A percentile compares a stretch with the other conserved stretches of the same genome.
Evolutionary conservation across 352 stramenopile genomes (phyloP).

Genomic region (Phytophthora melonis): DNA sequence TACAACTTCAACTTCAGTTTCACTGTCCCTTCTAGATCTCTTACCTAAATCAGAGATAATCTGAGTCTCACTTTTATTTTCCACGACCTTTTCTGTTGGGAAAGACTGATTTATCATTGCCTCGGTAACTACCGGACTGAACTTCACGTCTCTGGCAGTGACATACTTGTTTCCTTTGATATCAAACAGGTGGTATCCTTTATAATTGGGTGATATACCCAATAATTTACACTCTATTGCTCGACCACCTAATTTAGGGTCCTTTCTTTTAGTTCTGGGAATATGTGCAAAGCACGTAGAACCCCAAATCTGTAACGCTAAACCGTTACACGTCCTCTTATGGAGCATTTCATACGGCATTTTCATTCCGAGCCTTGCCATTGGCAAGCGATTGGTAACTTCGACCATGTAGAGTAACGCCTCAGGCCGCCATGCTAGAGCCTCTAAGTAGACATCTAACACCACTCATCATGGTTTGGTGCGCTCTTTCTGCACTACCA

Average conservation of each 20-base stretch:
- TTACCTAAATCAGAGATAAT: neutral
- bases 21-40: neutral
- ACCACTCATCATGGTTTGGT: neutral
- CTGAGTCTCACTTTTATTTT: neutral
- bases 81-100: neutral
- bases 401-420: constrained; percentile 7
- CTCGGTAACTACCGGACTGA: neutral
- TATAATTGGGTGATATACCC: neutral
- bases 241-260: neutral
- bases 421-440: neutral
- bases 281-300: neutral
- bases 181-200: neutral
- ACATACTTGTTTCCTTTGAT: neutral
- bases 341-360: constrained; percentile 3
- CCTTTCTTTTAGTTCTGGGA: constrained; percentile 1
- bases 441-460: constrained; percentile 4
- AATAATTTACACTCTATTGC: neutral
- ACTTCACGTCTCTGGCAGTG: neutral
- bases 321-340: neutral
- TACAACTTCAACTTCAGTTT: neutral
- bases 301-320: neutral
- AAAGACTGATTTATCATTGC: neutral
- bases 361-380: constrained; percentile 11
- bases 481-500: neutral
- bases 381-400: constrained; percentile 11